These are phyloP conservation scores for Uronychia binucleata DNA, from an alignment of 73 alveolate genomes.

Conservation along the genomic window DNA sequence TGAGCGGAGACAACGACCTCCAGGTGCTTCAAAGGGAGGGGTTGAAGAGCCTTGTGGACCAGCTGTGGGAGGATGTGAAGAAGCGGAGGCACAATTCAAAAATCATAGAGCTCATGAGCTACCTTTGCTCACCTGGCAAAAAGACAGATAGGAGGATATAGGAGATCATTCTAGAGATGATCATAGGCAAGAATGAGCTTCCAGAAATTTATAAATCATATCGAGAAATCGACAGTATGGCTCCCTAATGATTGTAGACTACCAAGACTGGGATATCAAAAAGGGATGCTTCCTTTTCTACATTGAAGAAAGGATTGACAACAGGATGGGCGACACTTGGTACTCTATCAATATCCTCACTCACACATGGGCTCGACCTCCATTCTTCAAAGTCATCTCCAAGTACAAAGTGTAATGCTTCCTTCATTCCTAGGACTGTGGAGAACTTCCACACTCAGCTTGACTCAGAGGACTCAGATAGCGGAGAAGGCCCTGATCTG, in stretches of 20 bases:
- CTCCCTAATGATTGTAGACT: neutral
- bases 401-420: neutral
- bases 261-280: slow-evolving; percentile 6
- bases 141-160: slow-evolving; percentile 12
- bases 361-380: neutral
- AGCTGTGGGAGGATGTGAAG: neutral
- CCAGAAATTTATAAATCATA: neutral
- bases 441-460: neutral
- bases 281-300: neutral
- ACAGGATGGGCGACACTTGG: neutral
- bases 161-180: slow-evolving; percentile 9
- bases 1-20: neutral
- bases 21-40: neutral
- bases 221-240: neutral
- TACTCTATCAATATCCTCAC: neutral
- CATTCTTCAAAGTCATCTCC: neutral
- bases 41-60: neutral
- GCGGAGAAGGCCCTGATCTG: neutral
- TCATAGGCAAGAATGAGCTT: neutral
- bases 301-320: slow-evolving; percentile 2
- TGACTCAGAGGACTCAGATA: neutral
- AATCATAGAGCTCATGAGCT: neutral
- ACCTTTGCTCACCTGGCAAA: slow-evolving; percentile 12
- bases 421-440: neutral
- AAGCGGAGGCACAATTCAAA: neutral